Evolutionary conservation across 1,284 basidiomycete species (phyloP).

Genomic region (Bjerkandera adusta): DNA sequence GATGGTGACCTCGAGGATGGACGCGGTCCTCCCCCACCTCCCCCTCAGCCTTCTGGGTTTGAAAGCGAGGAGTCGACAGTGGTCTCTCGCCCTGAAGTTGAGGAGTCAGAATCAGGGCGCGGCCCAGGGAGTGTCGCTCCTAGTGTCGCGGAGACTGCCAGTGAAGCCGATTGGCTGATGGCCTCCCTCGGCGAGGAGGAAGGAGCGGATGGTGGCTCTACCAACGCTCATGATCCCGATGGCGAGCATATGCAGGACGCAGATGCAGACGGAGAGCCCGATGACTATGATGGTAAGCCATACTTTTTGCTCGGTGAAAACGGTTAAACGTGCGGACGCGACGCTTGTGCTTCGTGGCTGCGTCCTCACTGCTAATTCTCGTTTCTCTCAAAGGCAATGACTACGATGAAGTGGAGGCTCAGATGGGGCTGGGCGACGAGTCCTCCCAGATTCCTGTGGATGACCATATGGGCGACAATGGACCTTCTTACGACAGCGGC

Average conservation of each 20-base stretch:
- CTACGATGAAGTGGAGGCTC: constrained; percentile 43
- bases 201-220: constrained; percentile 45
- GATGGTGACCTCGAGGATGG: constrained; percentile 74
- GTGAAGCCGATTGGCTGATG: constrained; percentile 83
- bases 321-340: constrained; percentile 30
- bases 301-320: constrained; percentile 30
- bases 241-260: constrained; percentile 8
- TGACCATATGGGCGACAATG: constrained; percentile 34
- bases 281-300: constrained; percentile 43
- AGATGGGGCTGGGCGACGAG: constrained; percentile 23
- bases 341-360: constrained; percentile 25
- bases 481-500: constrained; percentile 22
- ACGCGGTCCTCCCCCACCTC: constrained; percentile 62
- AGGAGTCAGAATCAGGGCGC: constrained; percentile 35
- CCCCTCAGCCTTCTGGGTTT: constrained; percentile 34
- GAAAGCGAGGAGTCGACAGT: constrained; percentile 36
- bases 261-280: constrained; percentile 30
- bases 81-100: constrained; percentile 34
- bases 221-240: constrained; percentile 36
- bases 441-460: constrained; percentile 25
- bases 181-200: constrained; percentile 73
- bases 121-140: constrained; percentile 65
- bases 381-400: constrained; percentile 49
- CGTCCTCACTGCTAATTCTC: constrained; percentile 54
- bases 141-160: constrained; percentile 65